Conservation (phyloP, 75 land plant genomes). For the Cryptomeria japonica region DNA sequence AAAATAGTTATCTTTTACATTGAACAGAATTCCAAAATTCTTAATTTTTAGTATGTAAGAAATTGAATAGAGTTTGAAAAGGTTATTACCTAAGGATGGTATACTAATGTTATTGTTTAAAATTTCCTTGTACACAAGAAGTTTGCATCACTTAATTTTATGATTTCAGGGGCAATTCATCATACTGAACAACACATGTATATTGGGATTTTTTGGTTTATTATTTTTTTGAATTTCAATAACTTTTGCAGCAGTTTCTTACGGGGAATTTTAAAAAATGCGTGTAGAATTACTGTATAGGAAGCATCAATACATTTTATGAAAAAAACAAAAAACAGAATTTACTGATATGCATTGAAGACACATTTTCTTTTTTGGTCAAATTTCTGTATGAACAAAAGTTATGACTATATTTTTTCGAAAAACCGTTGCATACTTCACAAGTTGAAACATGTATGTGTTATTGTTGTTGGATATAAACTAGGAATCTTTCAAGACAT, state of each 20-base stretch:
- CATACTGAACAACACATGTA: not conserved
- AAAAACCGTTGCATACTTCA: not conserved
- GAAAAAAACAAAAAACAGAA: no score
- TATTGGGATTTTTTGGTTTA: not conserved
- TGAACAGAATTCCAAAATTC: not conserved
- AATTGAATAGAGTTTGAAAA: not conserved
- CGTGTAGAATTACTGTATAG: not conserved
- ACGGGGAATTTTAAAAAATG: not conserved
- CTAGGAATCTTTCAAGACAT: not conserved
- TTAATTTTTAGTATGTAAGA: no score
- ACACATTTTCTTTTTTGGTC: not conserved
- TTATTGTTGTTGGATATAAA: not conserved
- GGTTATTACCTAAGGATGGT: not conserved
- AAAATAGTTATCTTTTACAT: no score
- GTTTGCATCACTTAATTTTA: not conserved
- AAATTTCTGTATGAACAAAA: not conserved
- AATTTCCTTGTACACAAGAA: not conserved
- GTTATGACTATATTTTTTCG: not conserved
- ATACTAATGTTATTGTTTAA: not conserved
- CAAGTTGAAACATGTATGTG: not conserved
- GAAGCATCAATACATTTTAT: not conserved
- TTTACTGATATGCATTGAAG: not conserved
- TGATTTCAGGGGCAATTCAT: not conserved
- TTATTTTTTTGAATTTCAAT: not conserved
- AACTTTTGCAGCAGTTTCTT: not conserved